Conservation (phyloP, 2,329 filamentous ascomycete genomes). For the Penicillium glabrum region DNA sequence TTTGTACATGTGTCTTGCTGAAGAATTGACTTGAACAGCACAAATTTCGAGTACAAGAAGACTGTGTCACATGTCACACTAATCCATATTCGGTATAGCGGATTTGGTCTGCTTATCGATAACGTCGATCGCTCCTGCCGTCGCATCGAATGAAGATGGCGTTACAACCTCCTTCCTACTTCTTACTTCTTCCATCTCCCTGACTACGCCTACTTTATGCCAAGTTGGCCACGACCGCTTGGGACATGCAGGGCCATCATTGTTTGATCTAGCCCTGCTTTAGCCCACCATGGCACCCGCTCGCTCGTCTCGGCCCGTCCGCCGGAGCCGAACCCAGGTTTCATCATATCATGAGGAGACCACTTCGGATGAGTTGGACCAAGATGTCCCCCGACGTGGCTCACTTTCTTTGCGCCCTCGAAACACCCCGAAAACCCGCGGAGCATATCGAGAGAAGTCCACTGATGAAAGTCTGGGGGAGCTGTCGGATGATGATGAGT, state of each 20-base stretch:
- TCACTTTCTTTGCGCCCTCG: slow-evolving; percentile 34
- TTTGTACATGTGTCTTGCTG: not conserved
- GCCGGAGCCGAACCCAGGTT: slow-evolving; percentile 36
- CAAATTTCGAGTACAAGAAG: not conserved
- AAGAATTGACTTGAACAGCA: not conserved
- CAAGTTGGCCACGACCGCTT: not conserved
- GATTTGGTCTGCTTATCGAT: slow-evolving; percentile 14
- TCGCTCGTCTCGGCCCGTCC: slow-evolving; percentile 32
- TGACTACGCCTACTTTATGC: not conserved
- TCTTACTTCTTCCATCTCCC: not conserved
- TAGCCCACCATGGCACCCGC: slow-evolving; percentile 29
- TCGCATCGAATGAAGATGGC: slow-evolving; percentile 1
- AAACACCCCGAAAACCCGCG: slow-evolving; percentile 24
- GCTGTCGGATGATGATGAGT: slow-evolving; percentile 8
- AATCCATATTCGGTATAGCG: not conserved
- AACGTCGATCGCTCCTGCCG: slow-evolving; percentile 17
- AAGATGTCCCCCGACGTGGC: slow-evolving; percentile 12
- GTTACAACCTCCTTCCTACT: not conserved
- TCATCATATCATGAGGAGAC: slow-evolving; percentile 40
- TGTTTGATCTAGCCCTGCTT: not conserved
- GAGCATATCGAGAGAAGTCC: slow-evolving; percentile 37
- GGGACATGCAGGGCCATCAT: not conserved
- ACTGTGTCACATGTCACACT: not conserved
- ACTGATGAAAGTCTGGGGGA: slow-evolving; percentile 29
- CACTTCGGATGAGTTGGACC: slow-evolving; percentile 28